Base-by-base conservation (phyloP, 1,284 basidiomycete species). In the Cerioporus squamosus region DNA sequence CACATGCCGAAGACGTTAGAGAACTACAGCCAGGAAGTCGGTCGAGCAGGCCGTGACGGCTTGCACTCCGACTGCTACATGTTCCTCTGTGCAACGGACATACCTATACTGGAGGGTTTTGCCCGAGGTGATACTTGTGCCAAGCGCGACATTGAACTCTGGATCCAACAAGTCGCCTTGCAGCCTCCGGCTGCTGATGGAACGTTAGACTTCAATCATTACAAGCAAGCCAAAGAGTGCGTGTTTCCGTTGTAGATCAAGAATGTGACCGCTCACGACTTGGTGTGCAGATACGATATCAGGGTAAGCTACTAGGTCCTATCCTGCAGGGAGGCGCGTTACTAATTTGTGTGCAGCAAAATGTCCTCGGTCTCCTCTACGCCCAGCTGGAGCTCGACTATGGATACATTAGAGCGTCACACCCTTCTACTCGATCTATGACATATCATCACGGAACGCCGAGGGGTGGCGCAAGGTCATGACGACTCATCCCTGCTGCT, bases 31-130 rank as follows among this genome's bases (percentile, higher is more conserved):
- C 89, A 93, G 71, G 90, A 93, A 72, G 89, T 90, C 0, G 90
- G 90, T 5, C 79, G 90, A 59, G 90, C 89, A 0, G 90, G 90
- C 1, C 79, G 90, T 57, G 90, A 93, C 69, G 90, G 89, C 18
- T 74, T 82, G 43, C 74, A 74, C 5, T 86, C 87, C 0, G 75
- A 74, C 12, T 90, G 87, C 69, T 73, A 86, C 36, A 77, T 88
- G 65, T 87, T 79, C 62, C 70, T 80, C n/a, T 74, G 69, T 3
- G 66, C 74, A 14, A 51, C 63, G 3, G 79, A 81, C 60, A 72
- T 80, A 17, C 77, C 78, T 5, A 66, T 76, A 22, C 67, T 82
- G 7, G 78, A 81, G 63, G 79, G 79, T 6, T 81, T 82, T 59
- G 73, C 69, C 20, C 72, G 80, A 2, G 80, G 80, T 1, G 79